phyloP scores from a whole-genome alignment of 257 asterid species.

The Solanum pimpinellifolium region DNA sequence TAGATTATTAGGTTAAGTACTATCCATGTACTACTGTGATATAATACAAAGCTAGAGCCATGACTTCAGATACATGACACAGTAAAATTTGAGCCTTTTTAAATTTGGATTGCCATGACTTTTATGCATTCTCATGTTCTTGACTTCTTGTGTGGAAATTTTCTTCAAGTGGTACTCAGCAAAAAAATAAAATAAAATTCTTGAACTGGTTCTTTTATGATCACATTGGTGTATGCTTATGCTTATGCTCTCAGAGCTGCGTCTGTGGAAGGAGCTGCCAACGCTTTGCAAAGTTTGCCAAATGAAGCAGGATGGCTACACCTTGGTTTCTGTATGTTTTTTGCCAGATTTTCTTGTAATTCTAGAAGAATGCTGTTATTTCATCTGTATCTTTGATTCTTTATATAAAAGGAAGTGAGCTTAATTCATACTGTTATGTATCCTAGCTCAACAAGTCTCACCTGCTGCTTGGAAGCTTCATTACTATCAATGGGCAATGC shows the following conservation, averaged over 20 bases:
- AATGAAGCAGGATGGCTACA: conserved; percentile 70
- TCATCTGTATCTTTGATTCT: neutral
- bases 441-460: conserved; percentile 49
- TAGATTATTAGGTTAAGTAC: neutral
- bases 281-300: conserved; percentile 69
- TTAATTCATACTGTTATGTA: conserved; percentile 3
- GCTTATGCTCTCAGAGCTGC: conserved; percentile 69
- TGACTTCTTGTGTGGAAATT: neutral
- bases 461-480: conserved; percentile 77
- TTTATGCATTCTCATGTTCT: neutral
- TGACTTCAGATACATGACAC: neutral
- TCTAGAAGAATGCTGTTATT: neutral
- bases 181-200: neutral
- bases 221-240: neutral
- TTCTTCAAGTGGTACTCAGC: neutral
- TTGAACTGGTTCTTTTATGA: neutral
- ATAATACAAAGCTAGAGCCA: neutral
- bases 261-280: conserved; percentile 65
- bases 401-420: neutral
- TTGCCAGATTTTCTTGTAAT: neutral
- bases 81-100: neutral
- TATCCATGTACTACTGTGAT: neutral
- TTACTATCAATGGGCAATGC: conserved; percentile 97
- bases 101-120: neutral
- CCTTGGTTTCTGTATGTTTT: conserved; percentile 61